Conservation (phyloP, 176 grass and related monocot species). For the Secale cereale region DNA sequence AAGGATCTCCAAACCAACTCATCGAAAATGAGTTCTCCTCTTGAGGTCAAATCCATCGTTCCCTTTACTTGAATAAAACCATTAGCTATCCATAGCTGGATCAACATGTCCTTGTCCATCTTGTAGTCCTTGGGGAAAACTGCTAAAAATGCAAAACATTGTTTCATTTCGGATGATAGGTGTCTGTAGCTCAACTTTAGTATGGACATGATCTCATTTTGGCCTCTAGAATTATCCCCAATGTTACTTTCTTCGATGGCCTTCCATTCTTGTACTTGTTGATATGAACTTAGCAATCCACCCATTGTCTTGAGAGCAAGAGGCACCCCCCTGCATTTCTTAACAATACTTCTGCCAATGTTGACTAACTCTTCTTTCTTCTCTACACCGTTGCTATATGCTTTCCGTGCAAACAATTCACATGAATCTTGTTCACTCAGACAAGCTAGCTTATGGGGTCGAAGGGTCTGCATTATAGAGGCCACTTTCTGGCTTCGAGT, state of each 20-base stretch:
- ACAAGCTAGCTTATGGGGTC: not conserved
- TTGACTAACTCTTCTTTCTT: no score
- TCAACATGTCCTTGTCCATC: not conserved
- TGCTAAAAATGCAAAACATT: constrained; percentile 17
- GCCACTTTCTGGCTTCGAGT: not conserved
- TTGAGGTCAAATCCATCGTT: not conserved
- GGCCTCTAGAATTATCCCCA: not conserved
- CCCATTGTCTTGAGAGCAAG: no score
- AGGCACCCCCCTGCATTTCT: no score
- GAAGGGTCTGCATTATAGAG: not conserved
- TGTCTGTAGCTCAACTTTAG: constrained; percentile 4
- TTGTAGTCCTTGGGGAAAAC: constrained; percentile 1
- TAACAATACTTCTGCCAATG: no score
- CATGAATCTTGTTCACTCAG: not conserved
- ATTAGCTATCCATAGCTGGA: constrained; percentile 24
- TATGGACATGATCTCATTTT: not conserved
- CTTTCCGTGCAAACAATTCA: not conserved
- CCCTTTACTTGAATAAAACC: not conserved
- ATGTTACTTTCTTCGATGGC: not conserved
- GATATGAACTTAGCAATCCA: not conserved
- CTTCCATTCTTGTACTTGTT: not conserved
- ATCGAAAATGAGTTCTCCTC: not conserved
- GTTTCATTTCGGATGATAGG: constrained; percentile 18
- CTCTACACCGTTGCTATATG: not conserved
- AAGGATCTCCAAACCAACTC: constrained; percentile 29